Conservation (phyloP, 805 yeast genomes). For the Candida vaughaniae region DNA sequence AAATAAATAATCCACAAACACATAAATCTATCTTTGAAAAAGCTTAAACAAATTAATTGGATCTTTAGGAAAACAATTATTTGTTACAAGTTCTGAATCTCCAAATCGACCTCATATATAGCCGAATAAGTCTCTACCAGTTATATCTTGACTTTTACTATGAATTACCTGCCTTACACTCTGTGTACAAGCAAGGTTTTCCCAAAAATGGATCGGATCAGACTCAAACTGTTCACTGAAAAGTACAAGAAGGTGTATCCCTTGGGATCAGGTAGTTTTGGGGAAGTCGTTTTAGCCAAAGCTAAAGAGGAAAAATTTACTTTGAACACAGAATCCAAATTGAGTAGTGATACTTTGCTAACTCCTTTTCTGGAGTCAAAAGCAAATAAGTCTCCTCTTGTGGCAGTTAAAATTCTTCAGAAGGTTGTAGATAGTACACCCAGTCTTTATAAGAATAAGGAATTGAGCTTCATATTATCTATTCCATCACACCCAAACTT, state of each 20-base stretch:
- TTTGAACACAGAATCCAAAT: not conserved
- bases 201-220: no score
- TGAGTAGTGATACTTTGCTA: not conserved
- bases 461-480: slow-evolving; percentile 61
- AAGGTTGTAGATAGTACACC: slow-evolving; percentile 39
- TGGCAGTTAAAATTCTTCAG: slow-evolving; percentile 81
- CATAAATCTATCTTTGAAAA: not conserved
- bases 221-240: not conserved
- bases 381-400: slow-evolving; percentile 26
- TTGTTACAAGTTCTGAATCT: no score
- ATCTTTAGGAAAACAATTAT: no score
- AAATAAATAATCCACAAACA: slow-evolving; percentile 1
- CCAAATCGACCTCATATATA: no score
- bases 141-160: no score
- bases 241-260: slow-evolving; percentile 49
- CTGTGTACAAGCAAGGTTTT: no score
- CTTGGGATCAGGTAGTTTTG: slow-evolving; percentile 77
- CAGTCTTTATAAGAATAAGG: slow-evolving; percentile 52
- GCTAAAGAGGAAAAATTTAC: slow-evolving; percentile 23
- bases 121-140: no score
- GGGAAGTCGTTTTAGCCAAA: slow-evolving; percentile 65
- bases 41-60: no score
- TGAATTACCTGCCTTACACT: no score
- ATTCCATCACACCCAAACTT: slow-evolving; percentile 71
- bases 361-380: slow-evolving; percentile 30